Percentiles rank a stretch among this genome's conserved stretches.
Evolutionary conservation across 2,329 filamentous ascomycete genomes (phyloP).

Genomic region (Cadophora sp.): DNA sequence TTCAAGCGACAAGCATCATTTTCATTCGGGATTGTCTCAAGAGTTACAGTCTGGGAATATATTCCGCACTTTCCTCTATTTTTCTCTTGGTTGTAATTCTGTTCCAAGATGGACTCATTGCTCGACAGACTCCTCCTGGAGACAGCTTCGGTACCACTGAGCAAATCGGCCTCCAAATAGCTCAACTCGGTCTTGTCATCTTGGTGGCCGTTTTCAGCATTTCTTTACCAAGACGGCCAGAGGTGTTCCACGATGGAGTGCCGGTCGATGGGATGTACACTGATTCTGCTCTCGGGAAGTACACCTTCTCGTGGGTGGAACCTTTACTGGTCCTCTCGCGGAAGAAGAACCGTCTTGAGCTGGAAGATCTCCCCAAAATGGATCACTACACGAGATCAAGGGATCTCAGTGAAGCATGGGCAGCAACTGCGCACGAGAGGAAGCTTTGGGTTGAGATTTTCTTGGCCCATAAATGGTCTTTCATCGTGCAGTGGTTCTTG

Average conservation of each 20-base stretch:
- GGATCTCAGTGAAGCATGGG: conserved; percentile 59
- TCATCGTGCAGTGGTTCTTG: conserved; percentile 65
- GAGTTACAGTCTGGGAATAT: conserved; percentile 60
- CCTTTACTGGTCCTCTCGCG: conserved; percentile 60
- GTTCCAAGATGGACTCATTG: conserved; percentile 52
- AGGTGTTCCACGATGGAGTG: conserved; percentile 64
- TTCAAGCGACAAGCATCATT: conserved; percentile 58
- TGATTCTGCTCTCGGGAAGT: conserved; percentile 63
- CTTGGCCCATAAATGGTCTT: conserved; percentile 59
- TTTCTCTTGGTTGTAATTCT: conserved; percentile 53
- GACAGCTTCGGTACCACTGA: conserved; percentile 28
- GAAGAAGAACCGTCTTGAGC: conserved; percentile 64
- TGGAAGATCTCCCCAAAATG: conserved; percentile 67
- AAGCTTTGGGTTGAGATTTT: conserved; percentile 68
- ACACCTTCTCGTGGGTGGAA: conserved; percentile 70
- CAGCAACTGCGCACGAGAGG: conserved; percentile 51
- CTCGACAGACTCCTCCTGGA: conserved; percentile 35
- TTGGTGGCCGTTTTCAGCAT: conserved; percentile 56
- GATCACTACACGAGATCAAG: conserved; percentile 60
- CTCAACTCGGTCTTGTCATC: conserved; percentile 54
- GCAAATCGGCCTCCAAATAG: conserved; percentile 54
- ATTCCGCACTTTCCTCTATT: conserved; percentile 55
- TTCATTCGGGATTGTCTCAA: conserved; percentile 57
- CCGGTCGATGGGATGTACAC: conserved; percentile 70
- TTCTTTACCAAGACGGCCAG: conserved; percentile 69